Percentiles rank a stretch among this genome's conserved stretches.
phyloP scores from a whole-genome alignment of 1,284 basidiomycete species.

The Trametes sp. region DNA sequence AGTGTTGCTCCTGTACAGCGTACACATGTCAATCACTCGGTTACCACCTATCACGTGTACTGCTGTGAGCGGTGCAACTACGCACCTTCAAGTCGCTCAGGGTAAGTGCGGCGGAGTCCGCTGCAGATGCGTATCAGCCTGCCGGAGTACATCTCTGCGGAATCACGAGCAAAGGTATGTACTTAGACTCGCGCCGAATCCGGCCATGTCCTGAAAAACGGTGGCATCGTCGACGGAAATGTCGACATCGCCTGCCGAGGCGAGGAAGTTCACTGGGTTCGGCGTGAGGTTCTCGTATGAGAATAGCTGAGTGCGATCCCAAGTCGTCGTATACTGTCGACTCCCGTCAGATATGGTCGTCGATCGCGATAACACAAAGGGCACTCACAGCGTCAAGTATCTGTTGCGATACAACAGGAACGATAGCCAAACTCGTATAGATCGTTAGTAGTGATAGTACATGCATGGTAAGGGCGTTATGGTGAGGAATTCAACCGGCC shows the following conservation, averaged over 20 bases:
- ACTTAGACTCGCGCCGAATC: conserved; percentile 59
- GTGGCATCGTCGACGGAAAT: conserved; percentile 52
- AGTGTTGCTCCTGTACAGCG: conserved; percentile 44
- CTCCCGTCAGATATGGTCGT: background rate
- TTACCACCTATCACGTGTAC: no score
- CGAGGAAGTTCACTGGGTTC: conserved; percentile 47
- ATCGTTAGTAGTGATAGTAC: background rate
- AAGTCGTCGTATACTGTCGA: conserved; percentile 46
- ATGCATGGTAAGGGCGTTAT: background rate
- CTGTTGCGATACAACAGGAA: conserved; percentile 36
- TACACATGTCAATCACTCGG: no score
- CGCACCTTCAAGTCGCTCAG: conserved; percentile 54
- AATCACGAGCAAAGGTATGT: conserved; percentile 17
- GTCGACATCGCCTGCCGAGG: conserved; percentile 49
- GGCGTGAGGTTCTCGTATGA: conserved; percentile 41
- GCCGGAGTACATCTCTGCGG: background rate
- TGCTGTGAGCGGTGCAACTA: no score
- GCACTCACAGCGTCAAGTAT: conserved; percentile 47
- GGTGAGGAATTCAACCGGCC: background rate
- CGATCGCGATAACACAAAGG: background rate
- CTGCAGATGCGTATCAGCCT: conserved; percentile 36
- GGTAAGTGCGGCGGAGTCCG: conserved; percentile 58
- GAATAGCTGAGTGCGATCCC: conserved; percentile 46
- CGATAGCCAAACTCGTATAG: background rate
- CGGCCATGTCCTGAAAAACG: conserved; percentile 53